Base-by-base conservation (phyloP, 495 filamentous ascomycete species). In the Trichocladium uniseriatum region DNA sequence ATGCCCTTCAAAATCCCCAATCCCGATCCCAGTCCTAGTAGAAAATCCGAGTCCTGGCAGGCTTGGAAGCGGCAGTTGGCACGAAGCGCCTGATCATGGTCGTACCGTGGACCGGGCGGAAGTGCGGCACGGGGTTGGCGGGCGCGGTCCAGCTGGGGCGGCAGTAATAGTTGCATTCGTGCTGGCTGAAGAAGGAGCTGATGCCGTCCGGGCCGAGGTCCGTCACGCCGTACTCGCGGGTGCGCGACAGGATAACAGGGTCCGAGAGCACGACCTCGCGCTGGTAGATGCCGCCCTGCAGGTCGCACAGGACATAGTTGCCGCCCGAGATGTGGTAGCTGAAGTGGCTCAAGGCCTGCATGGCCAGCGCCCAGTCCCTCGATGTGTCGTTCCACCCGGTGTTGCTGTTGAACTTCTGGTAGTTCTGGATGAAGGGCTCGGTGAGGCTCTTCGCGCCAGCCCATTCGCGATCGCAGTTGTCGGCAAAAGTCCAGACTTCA, bases 361-460 rank as follows among this genome's bases (percentile, higher is more conserved):
- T 69, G 6, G 55, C 56, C 42, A 63, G 41, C 6, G 58, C 48
- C 63, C 65, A 69, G 1, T 21, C 5, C 2, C 7, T 38, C 2
- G 43, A 48, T 6, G 38, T 36, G 51, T 61, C 44, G 28, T 6
- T 49, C 68, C 67, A 71, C 18, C 69, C 69, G 1, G 49, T 58
- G 45, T 70, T 70, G 53, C 66, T 71, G 51, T 70, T 70, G 59
- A 70, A 71, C 55, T 69, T 71, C 38, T 61, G 54, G 45, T 63
- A 69, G 44, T 67, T 66, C 6, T 65, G 44, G 28, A 69, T 69
- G 49, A 66, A 66, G 2, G 64, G 64, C 51, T 70, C 67, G 19
- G 29, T 10, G 0, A 71, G 56, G 4, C 0, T 0, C 22, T 47
- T 52, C 9, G 34, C n/a, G 3, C 63, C 59, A 0, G 45, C 56